Evolutionary conservation across 1,284 basidiomycete species (phyloP).

Genomic region (Cutaneotrichosporon daszewskae): DNA sequence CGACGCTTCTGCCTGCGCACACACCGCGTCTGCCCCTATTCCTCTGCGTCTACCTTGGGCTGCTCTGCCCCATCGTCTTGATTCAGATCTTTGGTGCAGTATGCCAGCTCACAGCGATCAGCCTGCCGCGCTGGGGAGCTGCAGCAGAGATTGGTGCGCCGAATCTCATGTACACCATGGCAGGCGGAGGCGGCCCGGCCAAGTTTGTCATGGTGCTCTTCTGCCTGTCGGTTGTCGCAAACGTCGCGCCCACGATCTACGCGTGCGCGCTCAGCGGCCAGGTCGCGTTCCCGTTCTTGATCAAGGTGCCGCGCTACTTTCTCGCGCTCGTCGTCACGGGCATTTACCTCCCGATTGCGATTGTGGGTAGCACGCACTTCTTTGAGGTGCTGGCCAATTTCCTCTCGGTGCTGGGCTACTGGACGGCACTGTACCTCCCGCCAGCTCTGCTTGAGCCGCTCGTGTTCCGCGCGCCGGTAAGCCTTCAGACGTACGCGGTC

Average conservation of each 20-base stretch:
- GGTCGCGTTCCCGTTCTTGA: slow-evolving; percentile 60
- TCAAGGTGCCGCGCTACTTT: slow-evolving; percentile 70
- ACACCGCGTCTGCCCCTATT: slow-evolving; percentile 53
- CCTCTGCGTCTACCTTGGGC: slow-evolving; percentile 65
- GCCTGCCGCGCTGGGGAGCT: slow-evolving; percentile 63
- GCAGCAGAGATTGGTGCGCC: slow-evolving; percentile 60
- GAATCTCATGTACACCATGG: slow-evolving; percentile 69
- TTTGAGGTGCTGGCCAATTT: slow-evolving; percentile 43
- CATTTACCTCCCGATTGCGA: slow-evolving; percentile 54
- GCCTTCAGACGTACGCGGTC: slow-evolving; percentile 32
- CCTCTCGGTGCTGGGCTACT: slow-evolving; percentile 45
- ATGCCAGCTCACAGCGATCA: slow-evolving; percentile 49
- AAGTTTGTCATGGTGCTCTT: slow-evolving; percentile 70
- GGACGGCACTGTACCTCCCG: slow-evolving; percentile 45
- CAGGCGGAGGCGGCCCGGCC: slow-evolving; percentile 57
- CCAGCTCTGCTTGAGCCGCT: slow-evolving; percentile 41
- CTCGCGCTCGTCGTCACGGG: slow-evolving; percentile 76
- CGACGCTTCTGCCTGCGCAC: slow-evolving; percentile 45
- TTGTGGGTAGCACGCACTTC: slow-evolving; percentile 37
- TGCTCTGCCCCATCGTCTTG: slow-evolving; percentile 62
- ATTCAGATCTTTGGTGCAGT: slow-evolving; percentile 69
- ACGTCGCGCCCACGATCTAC: slow-evolving; percentile 77
- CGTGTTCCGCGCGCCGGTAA: slow-evolving; percentile 41
- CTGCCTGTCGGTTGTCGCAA: slow-evolving; percentile 63
- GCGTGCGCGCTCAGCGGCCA: slow-evolving; percentile 77